Evolutionary conservation across 331 rosid genomes (phyloP).

Genomic region (Cydonia oblonga): DNA sequence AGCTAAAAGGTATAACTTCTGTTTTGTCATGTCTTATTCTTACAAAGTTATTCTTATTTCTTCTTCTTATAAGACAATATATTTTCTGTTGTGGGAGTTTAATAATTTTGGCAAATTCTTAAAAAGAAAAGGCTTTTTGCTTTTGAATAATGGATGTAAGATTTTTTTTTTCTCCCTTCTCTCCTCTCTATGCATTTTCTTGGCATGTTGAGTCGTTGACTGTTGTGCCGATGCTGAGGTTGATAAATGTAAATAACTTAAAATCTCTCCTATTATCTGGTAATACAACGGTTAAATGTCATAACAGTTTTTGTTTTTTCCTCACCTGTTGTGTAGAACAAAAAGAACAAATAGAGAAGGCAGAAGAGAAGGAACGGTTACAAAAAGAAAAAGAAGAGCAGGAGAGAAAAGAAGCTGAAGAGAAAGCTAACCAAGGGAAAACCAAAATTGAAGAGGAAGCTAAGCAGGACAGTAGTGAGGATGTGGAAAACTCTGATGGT

Average conservation of each 20-base stretch:
- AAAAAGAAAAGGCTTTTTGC: background rate
- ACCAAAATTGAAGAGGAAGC: constrained; percentile 34
- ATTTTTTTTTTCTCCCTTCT: too few relatives aligned
- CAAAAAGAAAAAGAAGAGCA: constrained; percentile 74
- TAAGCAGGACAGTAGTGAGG: constrained; percentile 14
- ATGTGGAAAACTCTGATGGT: constrained; percentile 12
- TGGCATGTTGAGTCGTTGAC: background rate
- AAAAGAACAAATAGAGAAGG: constrained; percentile 90
- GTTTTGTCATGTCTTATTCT: background rate
- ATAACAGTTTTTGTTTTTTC: background rate
- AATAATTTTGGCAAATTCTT: background rate
- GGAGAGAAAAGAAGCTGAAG: constrained; percentile 53
- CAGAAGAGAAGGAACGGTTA: constrained; percentile 78
- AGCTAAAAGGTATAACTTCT: constrained; percentile 57
- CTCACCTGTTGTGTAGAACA: constrained; percentile 45
- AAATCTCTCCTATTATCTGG: background rate
- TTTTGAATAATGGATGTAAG: background rate
- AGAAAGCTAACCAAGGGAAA: constrained; percentile 30
- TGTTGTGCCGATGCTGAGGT: background rate
- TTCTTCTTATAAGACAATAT: background rate
- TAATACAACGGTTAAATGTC: background rate
- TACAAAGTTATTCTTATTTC: background rate
- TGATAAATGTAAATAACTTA: background rate
- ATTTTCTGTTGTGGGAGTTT: background rate
- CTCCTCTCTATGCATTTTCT: background rate